Percentiles rank a stretch among this genome's conserved stretches.
These are phyloP conservation scores for Kuraishia cidri DNA, from an alignment of 805 yeast genomes.

Conservation along the genomic window DNA sequence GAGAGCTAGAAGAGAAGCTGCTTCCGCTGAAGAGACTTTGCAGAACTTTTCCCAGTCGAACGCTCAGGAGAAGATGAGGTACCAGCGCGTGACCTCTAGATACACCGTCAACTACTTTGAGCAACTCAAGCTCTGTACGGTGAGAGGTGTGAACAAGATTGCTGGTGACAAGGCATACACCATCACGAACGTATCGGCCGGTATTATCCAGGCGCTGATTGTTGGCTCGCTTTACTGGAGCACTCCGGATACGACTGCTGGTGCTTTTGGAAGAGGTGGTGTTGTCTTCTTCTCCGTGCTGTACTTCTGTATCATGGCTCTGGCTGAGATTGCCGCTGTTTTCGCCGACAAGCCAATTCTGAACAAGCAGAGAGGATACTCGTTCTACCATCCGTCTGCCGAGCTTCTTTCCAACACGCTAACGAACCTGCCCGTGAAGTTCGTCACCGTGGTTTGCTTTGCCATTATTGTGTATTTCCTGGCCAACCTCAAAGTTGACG, in stretches of 20 bases:
- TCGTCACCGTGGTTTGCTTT: conserved; percentile 33
- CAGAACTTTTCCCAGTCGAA: conserved; percentile 23
- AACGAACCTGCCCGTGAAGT: conserved; percentile 57
- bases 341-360: conserved; percentile 50
- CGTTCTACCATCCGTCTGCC: conserved; percentile 68
- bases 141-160: conserved; percentile 45
- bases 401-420: conserved; percentile 58
- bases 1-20: conserved; percentile 14
- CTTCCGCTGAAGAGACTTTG: conserved; percentile 28
- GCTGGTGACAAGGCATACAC: conserved; percentile 48
- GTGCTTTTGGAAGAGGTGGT: conserved; percentile 62
- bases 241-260: conserved; percentile 36
- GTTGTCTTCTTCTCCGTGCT: conserved; percentile 49
- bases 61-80: conserved; percentile 26
- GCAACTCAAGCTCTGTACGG: conserved; percentile 40
- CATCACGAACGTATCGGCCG: conserved; percentile 35
- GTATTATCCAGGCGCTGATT: conserved; percentile 47
- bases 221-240: conserved; percentile 56
- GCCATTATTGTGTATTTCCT: conserved; percentile 47
- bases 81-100: conserved; percentile 26
- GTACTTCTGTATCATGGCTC: conserved; percentile 38
- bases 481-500: conserved; percentile 35
- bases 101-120: conserved; percentile 32
- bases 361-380: conserved; percentile 62
- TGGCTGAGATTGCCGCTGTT: conserved; percentile 35